Evolutionary conservation across 208 protist genomes (phyloP), one percentile per base, ranked within the genome.

Genomic region (Wallacemonas rigidus): DNA sequence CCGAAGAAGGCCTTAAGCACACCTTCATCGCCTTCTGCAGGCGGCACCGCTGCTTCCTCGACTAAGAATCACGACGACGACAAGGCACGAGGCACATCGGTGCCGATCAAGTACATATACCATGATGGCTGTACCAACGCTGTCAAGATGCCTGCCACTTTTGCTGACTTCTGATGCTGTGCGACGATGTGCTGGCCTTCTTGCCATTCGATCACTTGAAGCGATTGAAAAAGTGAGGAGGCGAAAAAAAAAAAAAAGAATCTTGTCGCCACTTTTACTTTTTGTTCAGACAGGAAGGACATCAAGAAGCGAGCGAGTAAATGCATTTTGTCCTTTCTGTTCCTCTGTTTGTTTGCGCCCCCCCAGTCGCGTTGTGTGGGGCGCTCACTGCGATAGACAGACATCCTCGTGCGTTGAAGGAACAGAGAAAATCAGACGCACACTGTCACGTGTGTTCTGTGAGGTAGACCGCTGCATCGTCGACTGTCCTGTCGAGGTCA

Each of bases 61-160:
- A 12, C n/a, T 5, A 6, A 6, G 45, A 6, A 6, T 6, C 45
- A 6, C 45, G 5, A 73, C 17, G 51, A 64, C 36, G 41, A n/a
- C 44, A 56, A 26, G 8, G 7, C 8, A 47, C 3, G 43, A 11
- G 62, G n/a, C 55, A 60, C 15, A 36, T 60, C 9, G 7, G 56
- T 62, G 17, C 56, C 63, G 1, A 78, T 89, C 36, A 68, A 75
- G 40, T 96, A 96, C 78, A 70, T 83, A 1, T 93, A 93, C 69
- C 81, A 92, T 47, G 91, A 94, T 51, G 91, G 91, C 17, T 84
- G 76, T 63, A 94, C 91, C 11, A 96, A 96, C 62, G 91, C 86
- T 2, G 89, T 96, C 36, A 88, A 88, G 62, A 89, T 94, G 71
- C 86, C 86, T 1, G 89, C 91, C 3, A 71, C 71, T 2, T 67